Conservation (phyloP, 495 filamentous ascomycete genomes). For the Trichoderma orchidacearum region DNA sequence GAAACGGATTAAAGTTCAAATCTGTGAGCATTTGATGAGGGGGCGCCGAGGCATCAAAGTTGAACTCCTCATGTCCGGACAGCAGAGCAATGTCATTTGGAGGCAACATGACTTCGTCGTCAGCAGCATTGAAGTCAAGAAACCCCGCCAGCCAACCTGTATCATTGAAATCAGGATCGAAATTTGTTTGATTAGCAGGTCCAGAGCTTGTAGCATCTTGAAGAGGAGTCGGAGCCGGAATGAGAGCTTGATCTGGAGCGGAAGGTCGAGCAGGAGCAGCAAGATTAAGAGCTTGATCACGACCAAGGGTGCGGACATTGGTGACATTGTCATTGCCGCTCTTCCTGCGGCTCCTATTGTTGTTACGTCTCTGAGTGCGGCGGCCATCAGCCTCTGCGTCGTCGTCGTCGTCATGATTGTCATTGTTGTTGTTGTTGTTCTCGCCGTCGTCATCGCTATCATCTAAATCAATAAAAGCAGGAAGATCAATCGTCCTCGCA, state of each 20-base stretch:
- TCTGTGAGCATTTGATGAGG: not conserved
- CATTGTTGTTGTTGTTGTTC: too few relatives aligned
- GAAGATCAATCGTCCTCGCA: not conserved
- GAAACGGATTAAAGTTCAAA: not conserved
- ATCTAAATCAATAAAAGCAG: too few relatives aligned
- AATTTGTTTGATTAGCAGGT: too few relatives aligned
- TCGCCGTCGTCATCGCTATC: not conserved
- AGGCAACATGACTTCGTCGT: not conserved
- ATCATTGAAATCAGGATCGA: too few relatives aligned
- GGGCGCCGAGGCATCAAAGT: not conserved
- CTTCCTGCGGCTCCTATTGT: too few relatives aligned
- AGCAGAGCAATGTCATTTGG: not conserved
- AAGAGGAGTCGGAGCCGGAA: too few relatives aligned
- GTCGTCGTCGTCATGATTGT: not conserved
- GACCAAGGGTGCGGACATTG: not conserved
- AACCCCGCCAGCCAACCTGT: not conserved
- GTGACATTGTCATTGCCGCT: not conserved
- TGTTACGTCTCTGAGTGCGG: too few relatives aligned
- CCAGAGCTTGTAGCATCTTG: too few relatives aligned
- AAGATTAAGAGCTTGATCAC: not conserved
- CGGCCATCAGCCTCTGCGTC: not conserved
- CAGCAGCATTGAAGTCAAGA: not conserved
- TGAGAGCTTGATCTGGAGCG: too few relatives aligned
- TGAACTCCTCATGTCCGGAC: not conserved
- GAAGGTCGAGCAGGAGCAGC: not conserved